Percentiles rank a stretch among this genome's conserved stretches.
Evolutionary conservation across 768 basidiomycete species (phyloP).

Genomic region (Macrocybe gigantea): DNA sequence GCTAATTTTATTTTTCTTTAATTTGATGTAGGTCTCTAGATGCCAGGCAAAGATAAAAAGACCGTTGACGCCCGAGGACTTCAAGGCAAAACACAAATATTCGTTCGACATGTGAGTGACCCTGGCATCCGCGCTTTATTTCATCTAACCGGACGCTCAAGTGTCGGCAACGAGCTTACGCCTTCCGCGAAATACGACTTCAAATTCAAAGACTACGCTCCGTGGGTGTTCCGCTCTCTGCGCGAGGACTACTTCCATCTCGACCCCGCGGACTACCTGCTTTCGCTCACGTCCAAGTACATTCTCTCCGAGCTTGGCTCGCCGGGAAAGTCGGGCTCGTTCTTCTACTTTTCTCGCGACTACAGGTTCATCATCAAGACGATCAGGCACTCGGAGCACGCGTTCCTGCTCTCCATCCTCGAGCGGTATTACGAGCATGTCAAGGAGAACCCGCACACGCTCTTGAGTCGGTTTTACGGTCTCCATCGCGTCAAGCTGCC

Average conservation of each 20-base stretch:
- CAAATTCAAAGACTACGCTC: constrained; percentile 99
- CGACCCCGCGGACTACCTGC: constrained; percentile 95
- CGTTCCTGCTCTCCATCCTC: constrained; percentile 83
- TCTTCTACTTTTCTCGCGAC: constrained; percentile 98
- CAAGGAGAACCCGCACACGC: constrained; percentile 85
- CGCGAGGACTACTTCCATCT: constrained; percentile 93
- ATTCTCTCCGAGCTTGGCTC: constrained; percentile 97
- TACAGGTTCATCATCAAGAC: constrained; percentile 99
- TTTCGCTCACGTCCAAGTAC: constrained; percentile 95
- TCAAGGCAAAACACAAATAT: constrained; percentile 84
- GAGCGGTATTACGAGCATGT: constrained; percentile 82
- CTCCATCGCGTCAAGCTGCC: constrained; percentile 97
- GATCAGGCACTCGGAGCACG: constrained; percentile 90
- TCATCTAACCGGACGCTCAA: no score
- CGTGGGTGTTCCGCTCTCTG: constrained; percentile 94
- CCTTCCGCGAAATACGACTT: constrained; percentile 98
- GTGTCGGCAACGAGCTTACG: constrained; percentile 92
- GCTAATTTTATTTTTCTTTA: constrained; percentile 9
- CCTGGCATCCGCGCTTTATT: no score
- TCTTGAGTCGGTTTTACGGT: constrained; percentile 93
- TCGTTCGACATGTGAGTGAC: constrained; percentile 74
- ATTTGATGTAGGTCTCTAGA: constrained; percentile 69
- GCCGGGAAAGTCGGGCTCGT: constrained; percentile 96
- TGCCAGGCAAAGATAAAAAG: constrained; percentile 95
- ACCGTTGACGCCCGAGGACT: constrained; percentile 81